Base-by-base conservation (phyloP, 2,329 filamentous ascomycete species). In the Dactylonectria estremocensis region DNA sequence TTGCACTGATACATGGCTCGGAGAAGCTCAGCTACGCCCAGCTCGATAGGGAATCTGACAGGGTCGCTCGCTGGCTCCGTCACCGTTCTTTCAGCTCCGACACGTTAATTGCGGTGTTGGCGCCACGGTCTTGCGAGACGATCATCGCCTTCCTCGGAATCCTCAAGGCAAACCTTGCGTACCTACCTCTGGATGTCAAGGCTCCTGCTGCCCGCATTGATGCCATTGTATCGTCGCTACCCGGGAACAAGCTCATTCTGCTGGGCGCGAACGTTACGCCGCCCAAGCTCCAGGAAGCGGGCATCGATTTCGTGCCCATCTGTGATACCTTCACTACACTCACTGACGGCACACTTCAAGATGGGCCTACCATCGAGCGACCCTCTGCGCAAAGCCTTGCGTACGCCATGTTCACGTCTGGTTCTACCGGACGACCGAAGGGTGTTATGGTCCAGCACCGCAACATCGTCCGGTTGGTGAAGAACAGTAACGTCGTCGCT, bases 1-100 rank as follows among this genome's bases (percentile, higher is more conserved):
- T 69, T 2, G 75, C 75, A 1, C 68, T 76, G 46, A 70, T 64
- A 7, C 74, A 76, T 18, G 52, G 63, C 7, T 49, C 59, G 0
- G 18, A 43, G 0, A 35, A 64, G 4, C 57, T 77, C 1, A 76
- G 74, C 0, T 76, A 77, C 35, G 22, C 58, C 3, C 43, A 75
- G 20, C 59, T 77, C 1, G 67, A 73, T 33, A 1, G 52, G 5
- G 22, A 57, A 20, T 76, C 73, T 8, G 61, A 73, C 11, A 18
- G 33, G 16, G 8, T 54, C 43, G 28, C 66, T 20, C 1, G 8
- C 57, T 63, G 46, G 59, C 22, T 67, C 14, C 22, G 43, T 16
- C 22, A 2, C 6, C 31, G 16, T 22, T 18, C 3, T 24, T 13
- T 1, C 28, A 8, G 40, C 1, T 4, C 66, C 3, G 67, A 69